Evolutionary conservation across 2,329 filamentous ascomycete species (phyloP), one percentile per base, ranked within the genome.

Genomic region (Calycina marina): DNA sequence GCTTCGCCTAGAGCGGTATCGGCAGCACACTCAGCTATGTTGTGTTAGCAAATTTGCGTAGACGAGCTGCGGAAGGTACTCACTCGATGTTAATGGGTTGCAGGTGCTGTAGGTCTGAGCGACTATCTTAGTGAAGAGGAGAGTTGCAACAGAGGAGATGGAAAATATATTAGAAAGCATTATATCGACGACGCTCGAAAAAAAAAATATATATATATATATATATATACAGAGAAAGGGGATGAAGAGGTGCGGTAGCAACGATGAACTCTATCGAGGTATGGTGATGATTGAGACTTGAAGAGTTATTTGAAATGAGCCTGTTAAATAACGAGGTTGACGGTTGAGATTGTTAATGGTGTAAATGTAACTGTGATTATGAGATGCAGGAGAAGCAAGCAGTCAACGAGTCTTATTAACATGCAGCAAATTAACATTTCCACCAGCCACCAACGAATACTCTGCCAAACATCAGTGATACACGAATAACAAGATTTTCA

Each of bases 1-100:
- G 80, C 69, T 62, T 73, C 81, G 36, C 83, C 85, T 4, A 96
- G 69, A 1, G 85, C 88, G 5, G 81, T 72, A 52, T 94, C 64
- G 32, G 81, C 55, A 4, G 80, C 70, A 49, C 88, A 96, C 38
- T 60, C 65, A 60, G 61, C 63, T 48, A 42, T 35, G 30, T 32
- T 36, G 42, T 33, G 43, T 50, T 34, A 47, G 43, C 31, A 30
- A 20, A 10, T 20, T 13, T 30, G 35, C 9, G 17, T 24, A 13
- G 5, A n/a, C 13, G 27, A 6, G 17, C 20, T 10, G 12, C 6
- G 6, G 15, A 5, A 17, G 18, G 3, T 16, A 53, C 53, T 42
- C 52, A 56, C 54, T 48, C 31, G 48, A 40, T 30, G 46, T 49
- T 34, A 63, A 60, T 11, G 69, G 68, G 48, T 73, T 69, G 56